Evolutionary conservation across 306 rosid genomes (phyloP).

Genomic region (Rosa multiflora): DNA sequence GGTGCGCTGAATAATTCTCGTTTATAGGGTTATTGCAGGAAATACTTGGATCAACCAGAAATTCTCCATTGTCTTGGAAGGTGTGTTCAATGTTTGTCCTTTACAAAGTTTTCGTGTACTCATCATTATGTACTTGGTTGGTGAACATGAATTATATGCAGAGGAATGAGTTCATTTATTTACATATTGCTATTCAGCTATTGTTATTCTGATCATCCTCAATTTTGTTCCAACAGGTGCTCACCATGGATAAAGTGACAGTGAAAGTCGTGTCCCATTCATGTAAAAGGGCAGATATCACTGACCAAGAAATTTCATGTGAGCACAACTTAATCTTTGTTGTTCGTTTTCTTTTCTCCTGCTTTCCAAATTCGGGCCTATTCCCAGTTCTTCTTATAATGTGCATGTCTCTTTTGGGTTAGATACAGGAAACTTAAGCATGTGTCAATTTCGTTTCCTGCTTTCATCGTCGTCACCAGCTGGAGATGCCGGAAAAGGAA

Average conservation of each 20-base stretch:
- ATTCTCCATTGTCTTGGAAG: conserved; percentile 56
- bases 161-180: neutral
- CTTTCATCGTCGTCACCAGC: too few relatives aligned
- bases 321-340: conserved; percentile 28
- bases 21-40: conserved; percentile 70
- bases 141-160: neutral
- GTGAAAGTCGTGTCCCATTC: conserved; percentile 95
- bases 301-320: conserved; percentile 96
- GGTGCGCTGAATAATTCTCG: too few relatives aligned
- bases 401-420: neutral
- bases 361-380: neutral
- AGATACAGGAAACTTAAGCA: neutral
- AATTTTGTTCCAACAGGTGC: conserved; percentile 49
- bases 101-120: neutral
- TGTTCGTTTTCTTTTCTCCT: neutral
- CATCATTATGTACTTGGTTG: neutral
- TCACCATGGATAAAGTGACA: conserved; percentile 92
- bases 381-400: neutral
- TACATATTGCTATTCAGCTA: neutral
- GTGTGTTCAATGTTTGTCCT: conserved; percentile 31
- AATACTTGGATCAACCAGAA: conserved; percentile 75
- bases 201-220: conserved; percentile 4
- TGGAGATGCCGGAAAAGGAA: too few relatives aligned
- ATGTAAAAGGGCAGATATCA: conserved; percentile 96
- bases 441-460: neutral